A percentile compares a stretch with the other conserved stretches of the same genome.
phyloP scores from a whole-genome alignment of 2,329 filamentous ascomycete species.

The Chrysosporium queenslandicum region DNA sequence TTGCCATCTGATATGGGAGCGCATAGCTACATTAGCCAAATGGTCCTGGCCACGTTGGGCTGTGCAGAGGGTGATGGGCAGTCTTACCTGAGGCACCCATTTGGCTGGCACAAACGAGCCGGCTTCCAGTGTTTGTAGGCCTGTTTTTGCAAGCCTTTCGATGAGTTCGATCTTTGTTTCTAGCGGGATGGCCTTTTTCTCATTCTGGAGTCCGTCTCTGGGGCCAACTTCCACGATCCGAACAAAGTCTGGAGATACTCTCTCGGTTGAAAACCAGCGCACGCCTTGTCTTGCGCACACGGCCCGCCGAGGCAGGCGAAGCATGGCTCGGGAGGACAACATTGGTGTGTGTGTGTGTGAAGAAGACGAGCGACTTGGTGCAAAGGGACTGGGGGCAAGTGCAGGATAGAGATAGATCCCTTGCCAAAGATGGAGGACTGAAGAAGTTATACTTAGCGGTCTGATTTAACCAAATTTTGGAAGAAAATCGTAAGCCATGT shows the following conservation, averaged over 20 bases:
- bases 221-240: slow-evolving; percentile 46
- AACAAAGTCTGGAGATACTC: slow-evolving; percentile 40
- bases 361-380: no score
- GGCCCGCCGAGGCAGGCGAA: slow-evolving; percentile 26
- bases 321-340: slow-evolving; percentile 23
- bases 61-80: background rate
- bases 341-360: no score
- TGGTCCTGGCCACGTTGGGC: background rate
- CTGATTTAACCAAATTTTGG: background rate
- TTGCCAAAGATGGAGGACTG: background rate
- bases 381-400: no score
- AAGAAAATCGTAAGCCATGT: background rate
- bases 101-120: slow-evolving; percentile 46
- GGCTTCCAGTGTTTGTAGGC: slow-evolving; percentile 43
- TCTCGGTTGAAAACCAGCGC: slow-evolving; percentile 32
- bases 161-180: slow-evolving; percentile 44
- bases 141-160: slow-evolving; percentile 38
- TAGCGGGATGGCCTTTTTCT: slow-evolving; percentile 41
- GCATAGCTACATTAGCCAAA: background rate
- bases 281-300: slow-evolving; percentile 17
- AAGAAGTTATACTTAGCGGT: background rate
- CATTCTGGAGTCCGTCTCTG: slow-evolving; percentile 46
- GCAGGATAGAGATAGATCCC: background rate
- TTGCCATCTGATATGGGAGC: slow-evolving; percentile 48
- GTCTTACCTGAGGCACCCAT: slow-evolving; percentile 45